Conservation (phyloP, 2,329 filamentous ascomycete genomes). For the Emmonsia crescens region DNA sequence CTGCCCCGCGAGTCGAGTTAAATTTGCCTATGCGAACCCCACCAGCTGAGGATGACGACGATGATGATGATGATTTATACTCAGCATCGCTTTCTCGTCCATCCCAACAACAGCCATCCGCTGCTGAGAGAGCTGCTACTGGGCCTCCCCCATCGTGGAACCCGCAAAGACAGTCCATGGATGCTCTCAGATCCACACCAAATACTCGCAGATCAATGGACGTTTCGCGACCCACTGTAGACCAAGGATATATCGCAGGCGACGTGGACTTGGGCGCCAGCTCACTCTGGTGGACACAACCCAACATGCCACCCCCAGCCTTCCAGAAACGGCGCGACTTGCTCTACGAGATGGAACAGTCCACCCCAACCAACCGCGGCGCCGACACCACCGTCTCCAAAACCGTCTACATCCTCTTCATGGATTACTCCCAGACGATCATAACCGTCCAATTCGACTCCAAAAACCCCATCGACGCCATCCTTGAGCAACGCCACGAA, state of each 20-base stretch:
- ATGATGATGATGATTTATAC: conserved; percentile 41
- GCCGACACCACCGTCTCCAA: conserved; percentile 64
- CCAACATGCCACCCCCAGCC: conserved; percentile 66
- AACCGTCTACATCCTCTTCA: conserved; percentile 77
- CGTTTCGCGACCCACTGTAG: conserved; percentile 58
- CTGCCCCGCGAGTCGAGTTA: conserved; percentile 16
- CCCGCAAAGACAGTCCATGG: conserved; percentile 50
- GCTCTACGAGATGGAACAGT: conserved; percentile 70
- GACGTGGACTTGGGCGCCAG: conserved; percentile 69
- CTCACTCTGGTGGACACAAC: conserved; percentile 79
- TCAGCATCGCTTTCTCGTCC: conserved; percentile 31
- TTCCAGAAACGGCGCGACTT: conserved; percentile 78
- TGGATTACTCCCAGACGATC: conserved; percentile 92
- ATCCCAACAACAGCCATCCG: conserved; percentile 22
- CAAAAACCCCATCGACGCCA: conserved; percentile 59
- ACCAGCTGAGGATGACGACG: conserved; percentile 26
- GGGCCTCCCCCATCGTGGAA: conserved; percentile 37
- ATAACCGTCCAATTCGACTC: conserved; percentile 71
- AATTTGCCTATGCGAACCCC: conserved; percentile 18
- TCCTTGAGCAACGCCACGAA: conserved; percentile 78
- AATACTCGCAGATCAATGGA: conserved; percentile 59
- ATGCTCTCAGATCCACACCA: conserved; percentile 46
- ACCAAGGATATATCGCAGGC: conserved; percentile 74
- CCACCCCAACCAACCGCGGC: conserved; percentile 55
- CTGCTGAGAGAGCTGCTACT: conserved; percentile 36